Evolutionary conservation across 495 filamentous ascomycete genomes (phyloP).

Genomic region (Penicillium crystallinum): DNA sequence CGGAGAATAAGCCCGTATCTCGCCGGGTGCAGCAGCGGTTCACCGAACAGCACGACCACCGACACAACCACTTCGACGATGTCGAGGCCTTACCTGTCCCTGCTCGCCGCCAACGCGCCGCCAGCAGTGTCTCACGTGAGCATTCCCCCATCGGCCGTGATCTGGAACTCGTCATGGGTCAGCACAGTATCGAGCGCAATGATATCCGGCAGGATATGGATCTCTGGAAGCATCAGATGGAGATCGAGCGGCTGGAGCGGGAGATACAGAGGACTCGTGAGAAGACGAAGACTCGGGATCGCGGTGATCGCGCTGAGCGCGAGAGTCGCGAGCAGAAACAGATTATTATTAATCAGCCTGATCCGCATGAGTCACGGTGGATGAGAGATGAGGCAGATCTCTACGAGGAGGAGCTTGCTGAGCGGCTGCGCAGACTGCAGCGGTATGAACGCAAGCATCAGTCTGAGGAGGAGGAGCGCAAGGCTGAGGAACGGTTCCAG

Average conservation of each 20-base stretch:
- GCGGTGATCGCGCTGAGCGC: neutral
- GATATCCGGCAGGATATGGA: conserved; percentile 39
- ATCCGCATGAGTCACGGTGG: conserved; percentile 16
- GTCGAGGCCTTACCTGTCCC: conserved; percentile 11
- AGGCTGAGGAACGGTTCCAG: conserved; percentile 25
- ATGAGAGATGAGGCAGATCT: conserved; percentile 32
- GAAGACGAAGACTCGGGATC: conserved; percentile 20
- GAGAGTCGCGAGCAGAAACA: neutral
- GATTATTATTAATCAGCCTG: neutral
- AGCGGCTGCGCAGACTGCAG: conserved; percentile 30
- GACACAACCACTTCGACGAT: conserved; percentile 25
- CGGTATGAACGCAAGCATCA: conserved; percentile 31
- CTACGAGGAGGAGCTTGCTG: conserved; percentile 37
- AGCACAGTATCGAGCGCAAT: conserved; percentile 33
- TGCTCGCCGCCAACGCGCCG: conserved; percentile 15
- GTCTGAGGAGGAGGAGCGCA: conserved; percentile 26
- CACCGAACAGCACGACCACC: conserved; percentile 2
- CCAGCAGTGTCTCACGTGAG: conserved; percentile 13
- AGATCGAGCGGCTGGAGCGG: conserved; percentile 40
- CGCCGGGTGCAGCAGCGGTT: conserved; percentile 19
- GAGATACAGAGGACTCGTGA: conserved; percentile 38
- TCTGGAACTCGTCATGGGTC: conserved; percentile 33
- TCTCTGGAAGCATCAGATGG: conserved; percentile 37
- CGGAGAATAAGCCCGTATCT: conserved; percentile 14
- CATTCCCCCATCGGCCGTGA: conserved; percentile 28